phyloP scores from a whole-genome alignment of 78 protist species.

The Pigoraptor vietnamica region DNA sequence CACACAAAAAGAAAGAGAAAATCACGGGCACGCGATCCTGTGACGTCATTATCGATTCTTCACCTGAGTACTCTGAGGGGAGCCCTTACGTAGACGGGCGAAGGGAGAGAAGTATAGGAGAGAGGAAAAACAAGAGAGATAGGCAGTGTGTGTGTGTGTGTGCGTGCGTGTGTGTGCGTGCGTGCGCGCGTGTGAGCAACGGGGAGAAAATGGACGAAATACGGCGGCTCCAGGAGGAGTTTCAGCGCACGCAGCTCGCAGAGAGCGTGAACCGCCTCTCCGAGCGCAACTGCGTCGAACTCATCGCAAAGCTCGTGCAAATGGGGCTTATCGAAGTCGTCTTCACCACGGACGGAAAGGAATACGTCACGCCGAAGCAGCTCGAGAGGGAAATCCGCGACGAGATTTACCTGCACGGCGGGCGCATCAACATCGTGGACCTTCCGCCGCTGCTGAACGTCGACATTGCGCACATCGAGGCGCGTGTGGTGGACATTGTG shows the following conservation, averaged over 20 bases:
- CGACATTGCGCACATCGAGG: conserved; percentile 48
- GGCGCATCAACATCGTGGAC: conserved; percentile 53
- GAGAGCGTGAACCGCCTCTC: neutral
- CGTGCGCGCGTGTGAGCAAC: too few species aligned
- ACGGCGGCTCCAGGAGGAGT: neutral
- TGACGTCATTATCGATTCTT: too few species aligned
- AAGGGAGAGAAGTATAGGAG: too few species aligned
- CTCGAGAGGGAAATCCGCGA: conserved; percentile 57
- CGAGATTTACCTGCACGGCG: conserved; percentile 58
- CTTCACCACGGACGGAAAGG: conserved; percentile 61
- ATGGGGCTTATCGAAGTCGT: neutral
- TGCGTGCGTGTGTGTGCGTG: too few species aligned
- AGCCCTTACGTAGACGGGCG: too few species aligned
- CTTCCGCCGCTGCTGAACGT: conserved; percentile 53
- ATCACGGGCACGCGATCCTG: too few species aligned
- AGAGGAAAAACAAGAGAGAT: too few species aligned
- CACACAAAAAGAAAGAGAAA: too few species aligned
- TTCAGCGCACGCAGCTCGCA: neutral
- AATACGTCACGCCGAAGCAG: conserved; percentile 62
- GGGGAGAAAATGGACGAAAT: neutral
- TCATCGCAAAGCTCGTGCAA: neutral
- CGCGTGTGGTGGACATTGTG: conserved; percentile 8
- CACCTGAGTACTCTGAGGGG: too few species aligned
- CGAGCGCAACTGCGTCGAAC: neutral
- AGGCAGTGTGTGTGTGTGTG: too few species aligned